Evolutionary conservation across 441 rosid genomes (phyloP).

Genomic region (Manihot esculenta): DNA sequence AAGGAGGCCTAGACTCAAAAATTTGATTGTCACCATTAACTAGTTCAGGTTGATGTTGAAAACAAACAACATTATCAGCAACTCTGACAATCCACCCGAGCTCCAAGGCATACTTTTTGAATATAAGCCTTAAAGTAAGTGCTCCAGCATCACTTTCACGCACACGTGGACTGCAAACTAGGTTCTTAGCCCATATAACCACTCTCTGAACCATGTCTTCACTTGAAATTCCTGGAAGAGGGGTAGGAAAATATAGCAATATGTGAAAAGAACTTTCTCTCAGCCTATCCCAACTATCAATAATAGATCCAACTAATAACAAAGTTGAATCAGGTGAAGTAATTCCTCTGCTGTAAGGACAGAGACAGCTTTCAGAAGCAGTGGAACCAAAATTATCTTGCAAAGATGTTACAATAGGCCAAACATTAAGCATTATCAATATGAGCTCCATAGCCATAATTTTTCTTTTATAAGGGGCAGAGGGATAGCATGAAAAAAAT

Average conservation of each 20-base stretch:
- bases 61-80: constrained; percentile 51
- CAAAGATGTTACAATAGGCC: constrained; percentile 62
- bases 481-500: constrained; percentile 89
- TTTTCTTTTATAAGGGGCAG: constrained; percentile 97
- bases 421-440: constrained; percentile 75
- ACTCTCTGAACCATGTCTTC: constrained; percentile 64
- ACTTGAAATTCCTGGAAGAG: constrained; percentile 87
- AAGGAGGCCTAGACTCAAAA: constrained; percentile 43
- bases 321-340: constrained; percentile 76
- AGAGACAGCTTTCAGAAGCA: constrained; percentile 49
- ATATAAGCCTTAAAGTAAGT: constrained; percentile 75
- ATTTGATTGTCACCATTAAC: constrained; percentile 34
- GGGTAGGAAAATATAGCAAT: constrained; percentile 82
- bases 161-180: constrained; percentile 96
- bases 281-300: constrained; percentile 98
- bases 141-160: constrained; percentile 99
- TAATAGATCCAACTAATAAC: constrained; percentile 78
- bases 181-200: constrained; percentile 77
- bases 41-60: constrained; percentile 39
- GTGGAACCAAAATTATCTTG: constrained; percentile 35
- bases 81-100: constrained; percentile 75
- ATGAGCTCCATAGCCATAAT: constrained; percentile 96
- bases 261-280: constrained; percentile 89
- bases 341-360: constrained; percentile 65
- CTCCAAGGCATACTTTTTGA: constrained; percentile 88